These are phyloP conservation scores for Oenanthe javanica DNA, from an alignment of 140 eudicot genomes.

Conservation along the genomic window DNA sequence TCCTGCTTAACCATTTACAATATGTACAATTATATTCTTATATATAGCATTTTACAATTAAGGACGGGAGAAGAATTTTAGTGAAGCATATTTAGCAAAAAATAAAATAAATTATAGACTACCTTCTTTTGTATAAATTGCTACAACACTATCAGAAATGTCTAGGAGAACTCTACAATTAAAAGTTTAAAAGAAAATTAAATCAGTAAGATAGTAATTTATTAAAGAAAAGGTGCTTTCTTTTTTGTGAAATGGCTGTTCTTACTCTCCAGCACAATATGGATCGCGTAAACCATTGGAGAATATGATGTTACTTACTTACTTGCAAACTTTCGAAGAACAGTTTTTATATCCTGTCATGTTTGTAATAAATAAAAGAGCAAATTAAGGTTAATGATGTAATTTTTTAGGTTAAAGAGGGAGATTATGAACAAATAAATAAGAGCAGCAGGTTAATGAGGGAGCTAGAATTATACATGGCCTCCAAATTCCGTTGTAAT, in stretches of 20 bases:
- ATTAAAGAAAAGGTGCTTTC: neutral
- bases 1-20: neutral
- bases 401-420: too few relatives aligned
- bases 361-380: neutral
- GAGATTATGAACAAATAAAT: too few relatives aligned
- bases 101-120: too few relatives aligned
- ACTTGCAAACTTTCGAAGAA: constrained; percentile 51
- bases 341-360: constrained; percentile 43
- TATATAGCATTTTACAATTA: too few relatives aligned
- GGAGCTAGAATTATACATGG: constrained; percentile 33
- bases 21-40: too few relatives aligned
- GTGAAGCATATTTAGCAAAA: neutral
- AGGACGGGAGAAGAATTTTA: too few relatives aligned
- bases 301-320: constrained; percentile 78
- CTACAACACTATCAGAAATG: neutral
- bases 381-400: neutral
- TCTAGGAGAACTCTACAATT: neutral
- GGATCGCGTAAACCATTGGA: constrained; percentile 87
- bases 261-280: constrained; percentile 71
- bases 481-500: constrained; percentile 76
- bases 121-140: neutral
- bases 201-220: neutral
- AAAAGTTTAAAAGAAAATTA: neutral
- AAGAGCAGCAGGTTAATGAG: neutral
- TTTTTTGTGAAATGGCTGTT: too few relatives aligned